Conservation (phyloP, 495 filamentous ascomycete species). For the Trichoderma parareesei region DNA sequence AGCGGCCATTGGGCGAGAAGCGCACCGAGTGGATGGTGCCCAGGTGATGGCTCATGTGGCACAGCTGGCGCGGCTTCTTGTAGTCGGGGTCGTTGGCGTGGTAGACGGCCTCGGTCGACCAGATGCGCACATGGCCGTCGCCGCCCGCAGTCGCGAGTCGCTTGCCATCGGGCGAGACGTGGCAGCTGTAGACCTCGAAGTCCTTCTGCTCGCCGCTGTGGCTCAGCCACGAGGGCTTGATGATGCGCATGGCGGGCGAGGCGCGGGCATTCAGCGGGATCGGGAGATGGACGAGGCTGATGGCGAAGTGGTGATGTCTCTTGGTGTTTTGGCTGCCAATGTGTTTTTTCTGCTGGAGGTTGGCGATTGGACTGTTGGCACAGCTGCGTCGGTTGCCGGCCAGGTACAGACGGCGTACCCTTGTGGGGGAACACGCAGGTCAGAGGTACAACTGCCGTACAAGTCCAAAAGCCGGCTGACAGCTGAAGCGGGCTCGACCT, state of each 20-base stretch:
- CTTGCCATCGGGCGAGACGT: constrained; percentile 88
- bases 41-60: constrained; percentile 95
- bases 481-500: neutral
- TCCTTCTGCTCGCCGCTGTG: constrained; percentile 94
- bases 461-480: no score
- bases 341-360: neutral
- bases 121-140: constrained; percentile 95
- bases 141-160: constrained; percentile 88
- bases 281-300: no score
- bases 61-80: constrained; percentile 82
- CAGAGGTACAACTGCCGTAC: no score
- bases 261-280: neutral
- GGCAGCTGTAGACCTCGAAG: constrained; percentile 95
- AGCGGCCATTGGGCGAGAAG: constrained; percentile 88
- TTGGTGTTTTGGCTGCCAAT: no score
- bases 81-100: constrained; percentile 61
- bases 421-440: no score
- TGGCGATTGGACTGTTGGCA: neutral
- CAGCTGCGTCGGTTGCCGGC: no score
- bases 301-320: no score
- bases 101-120: constrained; percentile 91
- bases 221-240: constrained; percentile 88
- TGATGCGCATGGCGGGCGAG: constrained; percentile 59
- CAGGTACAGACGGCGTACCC: no score
- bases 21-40: constrained; percentile 95